Conservation (phyloP, 805 yeast genomes). For the Kuraishia hungarica region DNA sequence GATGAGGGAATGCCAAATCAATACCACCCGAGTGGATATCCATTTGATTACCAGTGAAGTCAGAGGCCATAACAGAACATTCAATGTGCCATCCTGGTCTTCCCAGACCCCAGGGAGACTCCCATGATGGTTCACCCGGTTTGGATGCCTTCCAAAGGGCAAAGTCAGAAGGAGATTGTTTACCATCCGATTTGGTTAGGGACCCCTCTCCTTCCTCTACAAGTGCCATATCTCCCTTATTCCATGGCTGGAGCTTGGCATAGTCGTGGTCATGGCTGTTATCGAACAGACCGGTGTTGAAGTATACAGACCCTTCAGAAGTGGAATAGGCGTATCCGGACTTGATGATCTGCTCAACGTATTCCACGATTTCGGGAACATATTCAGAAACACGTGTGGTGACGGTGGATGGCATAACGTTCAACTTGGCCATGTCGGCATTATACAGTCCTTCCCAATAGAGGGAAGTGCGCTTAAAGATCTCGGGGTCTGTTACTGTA, state of each 20-base stretch:
- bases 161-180: slow-evolving; percentile 75
- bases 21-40: slow-evolving; percentile 97
- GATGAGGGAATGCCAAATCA: slow-evolving; percentile 97
- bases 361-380: slow-evolving; percentile 82
- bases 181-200: slow-evolving; percentile 45
- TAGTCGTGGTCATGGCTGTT: slow-evolving; percentile 63
- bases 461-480: slow-evolving; percentile 76
- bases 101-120: slow-evolving; percentile 93
- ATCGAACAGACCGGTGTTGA: slow-evolving; percentile 83
- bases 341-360: slow-evolving; percentile 62
- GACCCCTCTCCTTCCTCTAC: slow-evolving; percentile 96
- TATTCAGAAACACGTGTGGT: slow-evolving; percentile 95
- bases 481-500: slow-evolving; percentile 72
- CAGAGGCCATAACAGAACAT: slow-evolving; percentile 97
- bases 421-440: slow-evolving; percentile 76
- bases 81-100: slow-evolving; percentile 99
- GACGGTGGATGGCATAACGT: slow-evolving; percentile 76
- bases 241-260: slow-evolving; percentile 98
- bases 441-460: slow-evolving; percentile 85
- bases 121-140: slow-evolving; percentile 97
- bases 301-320: slow-evolving; percentile 90
- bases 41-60: slow-evolving; percentile 71
- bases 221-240: slow-evolving; percentile 77
- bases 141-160: slow-evolving; percentile 96
- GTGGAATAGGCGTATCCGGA: slow-evolving; percentile 84